phyloP scores from a whole-genome alignment of 2,329 filamentous ascomycete genomes.

The Calcarisporium arbuscula region DNA sequence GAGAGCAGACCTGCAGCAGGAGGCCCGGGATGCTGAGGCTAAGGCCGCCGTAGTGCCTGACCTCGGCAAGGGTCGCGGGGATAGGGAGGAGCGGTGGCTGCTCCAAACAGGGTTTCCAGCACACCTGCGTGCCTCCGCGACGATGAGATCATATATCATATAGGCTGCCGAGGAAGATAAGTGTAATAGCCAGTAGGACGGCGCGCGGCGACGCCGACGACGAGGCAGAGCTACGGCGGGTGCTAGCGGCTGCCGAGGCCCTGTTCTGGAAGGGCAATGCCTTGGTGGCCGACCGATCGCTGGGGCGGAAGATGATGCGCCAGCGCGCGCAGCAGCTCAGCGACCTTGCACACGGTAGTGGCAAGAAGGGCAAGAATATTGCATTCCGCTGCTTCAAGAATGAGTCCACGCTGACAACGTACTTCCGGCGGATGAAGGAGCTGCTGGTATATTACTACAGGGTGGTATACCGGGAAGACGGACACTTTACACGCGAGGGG shows the following conservation, averaged over 20 bases:
- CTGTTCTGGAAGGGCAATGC: background rate
- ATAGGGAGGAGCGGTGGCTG: conserved; percentile 1
- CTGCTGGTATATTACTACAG: conserved; percentile 6
- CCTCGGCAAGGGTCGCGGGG: background rate
- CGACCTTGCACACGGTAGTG: conserved; percentile 1
- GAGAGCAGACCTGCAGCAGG: conserved; percentile 1
- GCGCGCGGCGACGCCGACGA: too few relatives aligned
- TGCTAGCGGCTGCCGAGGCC: background rate
- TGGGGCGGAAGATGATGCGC: conserved; percentile 6
- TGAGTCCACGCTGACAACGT: conserved; percentile 4
- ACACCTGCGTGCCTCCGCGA: conserved; percentile 3
- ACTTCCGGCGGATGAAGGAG: conserved; percentile 8
- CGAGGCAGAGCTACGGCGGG: background rate
- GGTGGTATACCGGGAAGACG: conserved; percentile 5
- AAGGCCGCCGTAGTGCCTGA: conserved; percentile 2
- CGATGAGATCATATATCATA: conserved; percentile 3
- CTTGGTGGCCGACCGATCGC: conserved; percentile 1
- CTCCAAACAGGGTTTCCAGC: conserved; percentile 3
- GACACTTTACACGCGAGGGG: conserved; percentile 5
- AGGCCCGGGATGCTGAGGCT: background rate
- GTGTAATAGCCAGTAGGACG: background rate
- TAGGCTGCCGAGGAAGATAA: conserved; percentile 1
- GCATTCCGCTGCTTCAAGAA: conserved; percentile 7
- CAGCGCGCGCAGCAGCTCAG: conserved; percentile 5
- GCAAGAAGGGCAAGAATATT: too few relatives aligned